Percentiles rank a stretch among this genome's conserved stretches.
These are phyloP conservation scores for Orychophragmus violaceus DNA, from an alignment of 345 rosid species.

Conservation along the genomic window DNA sequence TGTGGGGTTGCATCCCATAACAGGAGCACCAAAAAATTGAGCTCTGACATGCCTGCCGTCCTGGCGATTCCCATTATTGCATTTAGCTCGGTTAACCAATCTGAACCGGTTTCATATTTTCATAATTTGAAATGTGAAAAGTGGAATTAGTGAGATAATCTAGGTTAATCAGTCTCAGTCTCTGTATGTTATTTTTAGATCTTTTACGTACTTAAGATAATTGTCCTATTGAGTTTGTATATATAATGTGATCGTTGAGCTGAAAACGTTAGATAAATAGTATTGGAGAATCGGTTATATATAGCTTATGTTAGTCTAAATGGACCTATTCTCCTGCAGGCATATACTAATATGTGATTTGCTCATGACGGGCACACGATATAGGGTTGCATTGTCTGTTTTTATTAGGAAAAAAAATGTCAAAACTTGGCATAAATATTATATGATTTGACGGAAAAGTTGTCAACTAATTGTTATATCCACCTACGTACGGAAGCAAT, in stretches of 20 bases:
- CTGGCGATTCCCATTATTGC: not conserved
- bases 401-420: not conserved
- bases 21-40: not conserved
- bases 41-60: not conserved
- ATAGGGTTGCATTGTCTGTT: not conserved
- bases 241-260: no score
- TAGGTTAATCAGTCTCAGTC: no score
- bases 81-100: not conserved
- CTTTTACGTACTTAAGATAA: no score
- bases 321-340: not conserved
- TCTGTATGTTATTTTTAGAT: no score
- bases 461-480: not conserved
- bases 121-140: not conserved
- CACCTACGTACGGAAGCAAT: slow-evolving; percentile 5
- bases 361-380: not conserved
- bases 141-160: no score
- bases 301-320: not conserved
- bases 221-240: no score
- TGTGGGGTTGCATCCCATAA: not conserved
- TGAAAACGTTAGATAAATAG: not conserved
- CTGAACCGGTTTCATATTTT: not conserved
- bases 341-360: not conserved
- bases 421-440: not conserved
- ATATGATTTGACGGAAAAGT: not conserved
- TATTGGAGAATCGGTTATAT: no score